phyloP scores from a whole-genome alignment of 2,329 filamentous ascomycete genomes.

The Aspergillus transmontanensis region DNA sequence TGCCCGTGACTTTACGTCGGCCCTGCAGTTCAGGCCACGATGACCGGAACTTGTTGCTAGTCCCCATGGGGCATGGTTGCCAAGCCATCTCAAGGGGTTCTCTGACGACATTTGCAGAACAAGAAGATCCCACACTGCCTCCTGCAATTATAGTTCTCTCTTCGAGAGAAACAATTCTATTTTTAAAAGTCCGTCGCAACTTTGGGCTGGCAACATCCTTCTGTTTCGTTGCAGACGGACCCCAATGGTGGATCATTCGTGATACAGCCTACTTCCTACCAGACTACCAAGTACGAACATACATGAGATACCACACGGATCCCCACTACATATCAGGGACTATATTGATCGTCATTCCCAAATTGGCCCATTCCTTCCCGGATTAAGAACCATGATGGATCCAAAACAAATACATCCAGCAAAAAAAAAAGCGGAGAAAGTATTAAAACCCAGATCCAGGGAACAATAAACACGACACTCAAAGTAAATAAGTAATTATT shows the following conservation, averaged over 20 bases:
- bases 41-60: conserved; percentile 39
- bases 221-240: not conserved
- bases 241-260: not conserved
- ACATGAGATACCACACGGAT: not conserved
- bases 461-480: not conserved
- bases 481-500: not conserved
- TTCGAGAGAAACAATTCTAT: not conserved
- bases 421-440: not conserved
- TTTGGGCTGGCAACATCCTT: not conserved
- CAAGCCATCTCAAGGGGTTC: conserved; percentile 16
- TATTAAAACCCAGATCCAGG: not conserved
- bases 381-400: not conserved
- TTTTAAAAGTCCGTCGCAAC: not conserved
- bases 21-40: conserved; percentile 40
- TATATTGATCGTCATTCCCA: not conserved
- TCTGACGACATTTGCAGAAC: conserved; percentile 12
- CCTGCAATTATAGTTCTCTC: not conserved
- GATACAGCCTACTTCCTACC: not conserved
- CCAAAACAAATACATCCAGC: not conserved
- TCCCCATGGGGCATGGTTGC: conserved; percentile 33
- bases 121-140: not conserved
- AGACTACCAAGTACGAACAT: not conserved
- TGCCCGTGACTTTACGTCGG: conserved; percentile 17
- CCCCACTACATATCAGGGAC: not conserved
- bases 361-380: not conserved